Evolutionary conservation across 495 filamentous ascomycete genomes (phyloP), one percentile per base, ranked within the genome.

Genomic region (Penicillium manginii): DNA sequence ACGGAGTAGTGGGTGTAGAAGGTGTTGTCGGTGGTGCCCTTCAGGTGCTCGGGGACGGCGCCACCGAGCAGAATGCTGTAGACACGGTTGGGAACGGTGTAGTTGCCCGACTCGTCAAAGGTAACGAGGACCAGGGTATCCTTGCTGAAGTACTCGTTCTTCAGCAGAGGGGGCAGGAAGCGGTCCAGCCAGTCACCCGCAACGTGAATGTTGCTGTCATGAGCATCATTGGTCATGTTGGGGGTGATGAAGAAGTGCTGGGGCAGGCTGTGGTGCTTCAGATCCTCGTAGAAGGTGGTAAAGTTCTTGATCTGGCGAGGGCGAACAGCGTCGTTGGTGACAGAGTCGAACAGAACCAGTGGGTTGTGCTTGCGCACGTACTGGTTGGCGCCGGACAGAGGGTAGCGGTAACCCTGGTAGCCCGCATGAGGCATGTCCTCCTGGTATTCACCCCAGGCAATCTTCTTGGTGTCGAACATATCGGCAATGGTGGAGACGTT

Each of bases 361-460:
- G 87, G 88, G 71, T 89, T 88, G 76, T 91, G 89, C 76, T 91
- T 92, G 45, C 89, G 83, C n/a, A 91, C 87, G 63, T 92, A 92
- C 67, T 84, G 79, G 57, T 88, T 85, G 23, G 75, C 72, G 23
- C 77, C 75, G 18, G 74, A 76, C 58, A 73, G 51, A 21, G 74
- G 72, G 45, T 79, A 80, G 52, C 81, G 84, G 52, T 70, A 78
- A 29, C 84, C 87, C 61, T 84, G 74, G 71, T 84, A 91, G 11
- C 88, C 88, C 15, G 85, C 74, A 63, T 88, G 88, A 17, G 89
- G 89, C 71, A 85, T 64, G 56, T 85, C 78, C 66, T 92, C 87
- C 65, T 88, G 81, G 69, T 92, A 91, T 60, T 84, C 76, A 53
- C 78, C 84, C 88, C 88, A 92, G 2, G 81, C 71, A 62, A 92